These are phyloP conservation scores for Phaffia rhodozyma DNA, from an alignment of 1,284 basidiomycete species.

Conservation along the genomic window DNA sequence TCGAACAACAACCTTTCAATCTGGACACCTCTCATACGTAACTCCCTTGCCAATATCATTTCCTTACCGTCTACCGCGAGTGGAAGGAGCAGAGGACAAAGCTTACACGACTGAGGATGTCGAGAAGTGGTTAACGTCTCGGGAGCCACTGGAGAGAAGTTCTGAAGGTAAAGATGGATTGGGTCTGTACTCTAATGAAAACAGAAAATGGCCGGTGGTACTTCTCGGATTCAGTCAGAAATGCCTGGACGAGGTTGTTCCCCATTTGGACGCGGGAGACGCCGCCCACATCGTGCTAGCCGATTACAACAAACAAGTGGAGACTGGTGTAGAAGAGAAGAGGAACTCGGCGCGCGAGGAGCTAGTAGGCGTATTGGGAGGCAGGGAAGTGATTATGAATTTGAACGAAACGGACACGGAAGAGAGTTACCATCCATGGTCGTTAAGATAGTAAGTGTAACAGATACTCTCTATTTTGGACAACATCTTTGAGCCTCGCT, in stretches of 20 bases:
- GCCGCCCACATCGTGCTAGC: constrained; percentile 51
- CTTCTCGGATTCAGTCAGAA: constrained; percentile 55
- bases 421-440: constrained; percentile 68
- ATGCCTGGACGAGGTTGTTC: constrained; percentile 61
- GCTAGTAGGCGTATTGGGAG: constrained; percentile 66
- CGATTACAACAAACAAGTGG: constrained; percentile 25
- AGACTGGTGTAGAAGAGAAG: constrained; percentile 10
- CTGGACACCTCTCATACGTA: constrained; percentile 69
- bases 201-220: constrained; percentile 19
- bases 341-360: constrained; percentile 45
- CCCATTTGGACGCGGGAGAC: constrained; percentile 77
- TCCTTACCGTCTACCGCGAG: constrained; percentile 59
- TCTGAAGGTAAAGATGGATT: constrained; percentile 23
- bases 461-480: not conserved
- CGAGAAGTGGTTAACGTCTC: constrained; percentile 34
- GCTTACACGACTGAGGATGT: constrained; percentile 47
- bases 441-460: constrained; percentile 52
- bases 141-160: constrained; percentile 44
- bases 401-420: constrained; percentile 29
- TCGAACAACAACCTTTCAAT: constrained; percentile 46
- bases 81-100: constrained; percentile 45
- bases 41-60: constrained; percentile 72
- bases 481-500: not conserved
- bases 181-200: constrained; percentile 21
- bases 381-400: constrained; percentile 59